Evolutionary conservation across 1,139 yeast genomes (phyloP).

Genomic region (Suhomyces choctaworum): DNA sequence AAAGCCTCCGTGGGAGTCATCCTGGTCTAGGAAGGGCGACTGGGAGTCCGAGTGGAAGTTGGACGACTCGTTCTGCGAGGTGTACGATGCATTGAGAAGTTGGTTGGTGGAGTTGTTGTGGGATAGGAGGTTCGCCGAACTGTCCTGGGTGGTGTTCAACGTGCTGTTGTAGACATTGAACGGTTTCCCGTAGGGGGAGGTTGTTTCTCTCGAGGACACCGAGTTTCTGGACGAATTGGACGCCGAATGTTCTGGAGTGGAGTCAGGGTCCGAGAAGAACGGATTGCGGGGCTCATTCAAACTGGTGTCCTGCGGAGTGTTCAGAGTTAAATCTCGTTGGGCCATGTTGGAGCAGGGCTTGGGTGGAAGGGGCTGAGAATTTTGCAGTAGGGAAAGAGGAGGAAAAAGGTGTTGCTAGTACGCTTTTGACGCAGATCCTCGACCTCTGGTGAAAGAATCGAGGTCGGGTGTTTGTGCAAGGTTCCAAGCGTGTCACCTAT

Average conservation of each 20-base stretch:
- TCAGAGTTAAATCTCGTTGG: constrained; percentile 17
- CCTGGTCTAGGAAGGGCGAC: constrained; percentile 4
- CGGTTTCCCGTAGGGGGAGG: constrained; percentile 15
- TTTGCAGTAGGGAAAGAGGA: not conserved
- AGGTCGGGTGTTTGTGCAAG: too few species aligned
- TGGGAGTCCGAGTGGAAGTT: constrained; percentile 3
- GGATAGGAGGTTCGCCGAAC: constrained; percentile 16
- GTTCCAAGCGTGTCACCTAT: constrained; percentile 1
- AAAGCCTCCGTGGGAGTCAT: not conserved
- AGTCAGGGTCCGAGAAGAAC: constrained; percentile 10
- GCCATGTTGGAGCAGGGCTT: constrained; percentile 12
- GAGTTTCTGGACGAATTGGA: constrained; percentile 10
- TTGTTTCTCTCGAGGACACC: constrained; percentile 9
- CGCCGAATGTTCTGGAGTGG: constrained; percentile 6
- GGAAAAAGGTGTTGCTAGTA: not conserved
- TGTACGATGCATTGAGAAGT: constrained; percentile 5
- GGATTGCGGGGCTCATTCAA: constrained; percentile 10
- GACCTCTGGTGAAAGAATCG: too few species aligned
- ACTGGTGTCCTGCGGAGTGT: constrained; percentile 6
- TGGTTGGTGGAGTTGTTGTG: constrained; percentile 13
- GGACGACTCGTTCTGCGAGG: constrained; percentile 5
- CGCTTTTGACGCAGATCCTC: too few species aligned
- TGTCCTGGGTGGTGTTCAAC: constrained; percentile 18
- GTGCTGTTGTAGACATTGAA: constrained; percentile 20
- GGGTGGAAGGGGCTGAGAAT: not conserved